Evolutionary conservation across 345 rosid genomes (phyloP), one percentile per base, ranked within the genome.

Genomic region (Corchorus capsularis): DNA sequence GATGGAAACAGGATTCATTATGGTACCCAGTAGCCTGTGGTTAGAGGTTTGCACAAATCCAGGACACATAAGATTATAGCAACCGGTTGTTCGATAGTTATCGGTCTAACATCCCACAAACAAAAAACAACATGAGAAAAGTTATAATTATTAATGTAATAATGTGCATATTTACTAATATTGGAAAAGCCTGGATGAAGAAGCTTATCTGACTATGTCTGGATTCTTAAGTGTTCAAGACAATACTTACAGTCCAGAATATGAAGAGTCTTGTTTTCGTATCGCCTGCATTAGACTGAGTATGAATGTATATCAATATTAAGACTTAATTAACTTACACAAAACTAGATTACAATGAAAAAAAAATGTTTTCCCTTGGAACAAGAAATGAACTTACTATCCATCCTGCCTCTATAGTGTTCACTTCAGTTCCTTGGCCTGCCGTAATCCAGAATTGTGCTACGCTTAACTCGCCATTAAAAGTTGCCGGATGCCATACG

Each of bases 221-320:
- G 27, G 27, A 27, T 27, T 27, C 27, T 27, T 27, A 27, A 5
- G 47, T 1, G 47, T 8, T 50, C 27, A 27, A 69, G 14, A 27
- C 50, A 13, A 6, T 45, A 77, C 80, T 86, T 62, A 84, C 87
- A 4, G 86, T 86, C 83, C 82, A 79, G 43, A 11, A 79, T 35
- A 53, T 37, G 76, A 82, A 86, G 9, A 54, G 12, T 53, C 56
- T 39, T 32, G 84, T 19, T 6, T 55, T 0, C 0, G 52, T 52
- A 16, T 34, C n/a, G 16, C 0, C 46, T 22, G 56, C 0, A 3
- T 0, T 0, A 4, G 49, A 64, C 83, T 86, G 62, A 75, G 73
- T 41, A 12, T 27, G 16, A 61, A 39, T n/a, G 14, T 20, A 4
- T 41, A 20, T 12, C 12, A n/a, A 50, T 71, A 54, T 27, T 27